Percentiles rank a stretch among this genome's conserved stretches.
phyloP scores from a whole-genome alignment of 2,329 filamentous ascomycete species.

The Emydomyces testavorans region DNA sequence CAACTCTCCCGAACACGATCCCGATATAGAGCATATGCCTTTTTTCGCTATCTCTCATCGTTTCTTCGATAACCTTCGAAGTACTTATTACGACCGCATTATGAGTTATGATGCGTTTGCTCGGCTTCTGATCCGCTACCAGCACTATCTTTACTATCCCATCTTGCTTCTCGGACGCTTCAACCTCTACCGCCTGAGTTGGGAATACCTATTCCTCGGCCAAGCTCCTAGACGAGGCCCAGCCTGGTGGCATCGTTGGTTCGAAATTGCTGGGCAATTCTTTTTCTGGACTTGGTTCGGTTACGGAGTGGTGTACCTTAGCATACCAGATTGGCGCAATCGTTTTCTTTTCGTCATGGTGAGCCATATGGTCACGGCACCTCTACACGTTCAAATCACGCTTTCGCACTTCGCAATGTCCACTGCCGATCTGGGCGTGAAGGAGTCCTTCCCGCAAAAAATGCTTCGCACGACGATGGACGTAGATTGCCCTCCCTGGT shows the following conservation, averaged over 20 bases:
- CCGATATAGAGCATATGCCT: constrained; percentile 84
- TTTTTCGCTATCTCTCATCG: constrained; percentile 80
- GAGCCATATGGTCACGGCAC: constrained; percentile 69
- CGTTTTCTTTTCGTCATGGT: constrained; percentile 65
- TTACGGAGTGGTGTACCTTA: constrained; percentile 64
- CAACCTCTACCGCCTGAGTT: constrained; percentile 74
- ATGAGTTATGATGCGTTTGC: constrained; percentile 70
- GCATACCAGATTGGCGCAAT: constrained; percentile 56
- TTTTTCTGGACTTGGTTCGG: constrained; percentile 85
- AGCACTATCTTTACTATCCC: constrained; percentile 73
- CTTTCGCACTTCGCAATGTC: constrained; percentile 91
- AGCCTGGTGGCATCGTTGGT: constrained; percentile 70
- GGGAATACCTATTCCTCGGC: constrained; percentile 58
- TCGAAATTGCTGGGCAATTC: constrained; percentile 63
- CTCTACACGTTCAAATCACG: constrained; percentile 80
- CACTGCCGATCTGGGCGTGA: constrained; percentile 68
- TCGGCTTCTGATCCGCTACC: constrained; percentile 57
- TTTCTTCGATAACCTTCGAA: constrained; percentile 59
- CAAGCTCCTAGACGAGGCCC: constrained; percentile 62
- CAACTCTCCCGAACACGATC: constrained; percentile 88
- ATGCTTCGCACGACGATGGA: constrained; percentile 94
- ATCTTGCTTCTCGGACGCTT: constrained; percentile 71
- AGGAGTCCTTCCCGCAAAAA: constrained; percentile 79
- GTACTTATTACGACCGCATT: constrained; percentile 70
- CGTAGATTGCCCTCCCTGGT: constrained; percentile 74